Evolutionary conservation across 441 rosid genomes (phyloP).

Genomic region (Arabidopsis hybrid): DNA sequence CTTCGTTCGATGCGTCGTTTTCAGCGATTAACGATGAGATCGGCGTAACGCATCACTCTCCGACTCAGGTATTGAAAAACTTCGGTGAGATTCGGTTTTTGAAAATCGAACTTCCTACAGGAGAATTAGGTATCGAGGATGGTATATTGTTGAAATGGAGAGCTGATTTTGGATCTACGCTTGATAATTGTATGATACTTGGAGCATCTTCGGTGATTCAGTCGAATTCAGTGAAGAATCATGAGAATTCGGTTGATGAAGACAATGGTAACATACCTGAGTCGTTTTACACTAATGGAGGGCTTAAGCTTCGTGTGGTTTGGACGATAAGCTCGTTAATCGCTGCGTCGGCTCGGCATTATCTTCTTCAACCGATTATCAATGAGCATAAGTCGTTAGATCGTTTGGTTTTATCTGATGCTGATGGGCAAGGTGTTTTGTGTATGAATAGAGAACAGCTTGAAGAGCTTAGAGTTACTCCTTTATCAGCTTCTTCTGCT

Average conservation of each 20-base stretch:
- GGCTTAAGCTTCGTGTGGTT: slow-evolving; percentile 87
- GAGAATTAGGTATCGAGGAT: slow-evolving; percentile 82
- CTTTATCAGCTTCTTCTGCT: slow-evolving; percentile 82
- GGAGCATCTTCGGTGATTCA: slow-evolving; percentile 72
- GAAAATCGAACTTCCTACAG: slow-evolving; percentile 81
- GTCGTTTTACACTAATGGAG: slow-evolving; percentile 92
- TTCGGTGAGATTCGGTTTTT: slow-evolving; percentile 79
- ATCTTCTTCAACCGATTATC: slow-evolving; percentile 84
- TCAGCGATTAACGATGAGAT: slow-evolving; percentile 42
- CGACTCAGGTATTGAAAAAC: slow-evolving; percentile 85
- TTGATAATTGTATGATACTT: slow-evolving; percentile 83
- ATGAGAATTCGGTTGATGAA: slow-evolving; percentile 44
- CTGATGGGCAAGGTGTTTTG: slow-evolving; percentile 89
- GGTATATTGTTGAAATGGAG: slow-evolving; percentile 84
- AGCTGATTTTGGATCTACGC: slow-evolving; percentile 93
- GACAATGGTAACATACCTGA: slow-evolving; percentile 92
- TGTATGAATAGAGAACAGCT: slow-evolving; percentile 90
- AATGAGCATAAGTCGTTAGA: slow-evolving; percentile 88
- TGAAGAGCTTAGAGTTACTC: slow-evolving; percentile 89
- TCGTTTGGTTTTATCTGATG: slow-evolving; percentile 78
- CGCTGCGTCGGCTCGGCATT: slow-evolving; percentile 94
- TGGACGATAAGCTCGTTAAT: slow-evolving; percentile 96
- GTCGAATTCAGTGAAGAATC: slow-evolving; percentile 24
- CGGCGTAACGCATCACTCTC: slow-evolving; percentile 92
- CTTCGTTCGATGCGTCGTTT: slow-evolving; percentile 49